A percentile compares a stretch with the other conserved stretches of the same genome.
phyloP scores from a whole-genome alignment of 352 stramenopile genomes.

The Elongisporangium senticosum region DNA sequence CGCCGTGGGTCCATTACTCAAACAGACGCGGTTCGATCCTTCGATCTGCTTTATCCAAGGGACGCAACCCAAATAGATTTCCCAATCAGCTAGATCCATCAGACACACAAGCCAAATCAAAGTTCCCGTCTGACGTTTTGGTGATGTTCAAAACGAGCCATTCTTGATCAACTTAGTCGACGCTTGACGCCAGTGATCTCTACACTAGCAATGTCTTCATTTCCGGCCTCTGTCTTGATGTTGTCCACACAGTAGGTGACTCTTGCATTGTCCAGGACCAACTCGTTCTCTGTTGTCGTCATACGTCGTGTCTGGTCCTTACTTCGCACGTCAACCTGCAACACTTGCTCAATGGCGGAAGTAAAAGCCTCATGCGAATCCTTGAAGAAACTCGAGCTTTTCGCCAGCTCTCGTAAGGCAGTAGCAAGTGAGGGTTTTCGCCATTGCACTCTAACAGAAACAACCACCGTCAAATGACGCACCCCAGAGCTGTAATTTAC shows the following conservation, averaged over 20 bases:
- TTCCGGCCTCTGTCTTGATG: neutral
- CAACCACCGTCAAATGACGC: neutral
- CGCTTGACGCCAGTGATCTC: neutral
- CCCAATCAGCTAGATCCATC: neutral
- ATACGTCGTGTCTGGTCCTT: slow-evolving; percentile 64
- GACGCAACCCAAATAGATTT: neutral
- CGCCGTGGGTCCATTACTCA: neutral
- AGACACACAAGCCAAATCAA: neutral
- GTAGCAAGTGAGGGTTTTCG: slow-evolving; percentile 14
- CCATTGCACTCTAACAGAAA: slow-evolving; percentile 39
- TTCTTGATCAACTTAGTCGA: neutral
- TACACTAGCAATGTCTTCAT: neutral
- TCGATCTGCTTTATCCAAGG: neutral
- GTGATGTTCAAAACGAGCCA: neutral
- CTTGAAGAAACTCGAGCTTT: slow-evolving; percentile 40
- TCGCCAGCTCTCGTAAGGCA: slow-evolving; percentile 26
- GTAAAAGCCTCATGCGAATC: slow-evolving; percentile 22
- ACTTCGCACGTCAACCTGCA: slow-evolving; percentile 71
- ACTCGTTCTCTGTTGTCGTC: slow-evolving; percentile 26
- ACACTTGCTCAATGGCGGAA: slow-evolving; percentile 52
- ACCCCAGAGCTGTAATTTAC: neutral
- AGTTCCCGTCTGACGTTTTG: neutral
- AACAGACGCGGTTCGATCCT: neutral
- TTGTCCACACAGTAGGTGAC: slow-evolving; percentile 34
- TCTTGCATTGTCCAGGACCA: slow-evolving; percentile 54